Evolutionary conservation across 2,329 filamentous ascomycete genomes (phyloP).

Genomic region (Fusarium sp.): DNA sequence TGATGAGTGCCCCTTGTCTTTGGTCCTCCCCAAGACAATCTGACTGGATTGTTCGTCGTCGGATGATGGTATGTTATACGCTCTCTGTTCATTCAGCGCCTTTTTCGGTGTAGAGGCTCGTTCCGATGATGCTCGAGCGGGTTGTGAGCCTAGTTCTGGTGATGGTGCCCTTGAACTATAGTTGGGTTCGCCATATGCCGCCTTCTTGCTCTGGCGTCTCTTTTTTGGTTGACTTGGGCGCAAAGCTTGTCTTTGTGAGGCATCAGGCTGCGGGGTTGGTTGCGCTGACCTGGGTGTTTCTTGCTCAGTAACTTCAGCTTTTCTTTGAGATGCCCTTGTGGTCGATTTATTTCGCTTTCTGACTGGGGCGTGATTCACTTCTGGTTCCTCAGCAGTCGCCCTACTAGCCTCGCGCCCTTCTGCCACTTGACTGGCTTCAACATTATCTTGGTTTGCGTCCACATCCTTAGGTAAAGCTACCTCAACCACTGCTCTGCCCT

Average conservation of each 20-base stretch:
- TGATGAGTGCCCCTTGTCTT: not conserved
- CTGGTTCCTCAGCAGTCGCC: not conserved
- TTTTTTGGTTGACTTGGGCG: constrained; percentile 3
- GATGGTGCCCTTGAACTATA: constrained; percentile 17
- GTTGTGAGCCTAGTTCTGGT: constrained; percentile 30
- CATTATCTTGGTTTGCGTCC: not conserved
- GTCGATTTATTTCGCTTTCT: not conserved
- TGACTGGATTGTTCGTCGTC: constrained; percentile 3
- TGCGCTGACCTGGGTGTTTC: not conserved
- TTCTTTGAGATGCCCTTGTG: not conserved
- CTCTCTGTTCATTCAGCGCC: not conserved
- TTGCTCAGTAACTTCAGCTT: not conserved
- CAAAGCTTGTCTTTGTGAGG: not conserved
- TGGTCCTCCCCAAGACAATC: not conserved
- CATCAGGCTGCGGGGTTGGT: not conserved
- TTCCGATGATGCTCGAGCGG: not conserved
- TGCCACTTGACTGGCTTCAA: not conserved
- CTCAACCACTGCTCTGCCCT: not conserved
- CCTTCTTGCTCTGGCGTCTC: constrained; percentile 29
- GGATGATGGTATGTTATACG: constrained; percentile 2
- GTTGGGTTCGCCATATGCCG: constrained; percentile 9
- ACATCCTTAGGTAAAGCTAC: not conserved
- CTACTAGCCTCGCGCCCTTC: not conserved
- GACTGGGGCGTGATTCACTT: not conserved
- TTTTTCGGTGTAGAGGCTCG: not conserved